Evolutionary conservation across 805 yeast species (phyloP), one percentile per base, ranked within the genome.

Genomic region (Maudiozyma saulgeensis): DNA sequence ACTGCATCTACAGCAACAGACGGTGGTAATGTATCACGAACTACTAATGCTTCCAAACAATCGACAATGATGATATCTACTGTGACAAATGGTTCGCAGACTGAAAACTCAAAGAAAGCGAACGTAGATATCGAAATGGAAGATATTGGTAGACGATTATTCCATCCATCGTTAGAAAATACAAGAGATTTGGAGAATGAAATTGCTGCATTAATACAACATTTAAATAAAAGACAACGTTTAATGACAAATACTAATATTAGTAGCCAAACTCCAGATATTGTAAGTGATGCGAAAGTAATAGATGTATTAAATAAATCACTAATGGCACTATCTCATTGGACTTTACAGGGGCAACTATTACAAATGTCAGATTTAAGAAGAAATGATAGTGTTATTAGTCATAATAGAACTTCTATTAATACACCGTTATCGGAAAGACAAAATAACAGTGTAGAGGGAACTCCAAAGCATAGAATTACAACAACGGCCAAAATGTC

Each of bases 311-410:
- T 64, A 39, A 61, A 59, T 48, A 52, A 57, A 12, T 54, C 65
- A 6, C 45, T 64, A 45, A 56, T 59, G 18, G 57, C 67, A 6
- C 53, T 63, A 15, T 58, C 67, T 2, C 68, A 64, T 48, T 64
- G 65, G 64, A 57, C 63, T 23, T 48, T 64, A 19, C 68, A 64
- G 48, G 62, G 64, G 7, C 66, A 60, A 51, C 51, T 64, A 38
- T 49, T 58, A 18, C 58, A 56, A 43, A 50, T 63, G 45, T 51
- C 51, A 15, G 54, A 23, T 40, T 19, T 38, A n/a, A 16, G 53
- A 45, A 55, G 38, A 35, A 35, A 35, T n/a, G 38, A 35, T n/a
- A 35, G 38, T 4, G 8, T 35, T n/a, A 35, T 15, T 15, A 16
- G 23, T 21, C 4, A 35, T 7, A 15, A 15, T 6, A 35, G 15